Conservation (phyloP, 305 asterid species). For the Salvia sclarea region DNA sequence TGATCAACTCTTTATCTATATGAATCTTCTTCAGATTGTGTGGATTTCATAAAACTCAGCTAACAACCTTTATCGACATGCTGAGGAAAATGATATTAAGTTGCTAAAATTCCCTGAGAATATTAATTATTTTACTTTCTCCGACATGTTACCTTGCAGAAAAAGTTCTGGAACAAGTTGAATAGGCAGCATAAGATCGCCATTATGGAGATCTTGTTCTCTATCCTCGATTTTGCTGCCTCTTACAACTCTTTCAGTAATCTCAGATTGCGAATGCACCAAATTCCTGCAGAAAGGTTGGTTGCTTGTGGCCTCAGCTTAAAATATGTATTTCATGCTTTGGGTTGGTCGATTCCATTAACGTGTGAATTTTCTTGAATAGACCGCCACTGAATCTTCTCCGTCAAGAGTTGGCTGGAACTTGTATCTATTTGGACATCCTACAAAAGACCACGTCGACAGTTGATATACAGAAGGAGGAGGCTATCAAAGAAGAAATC, state of each 20-base stretch:
- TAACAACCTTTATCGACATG: neutral
- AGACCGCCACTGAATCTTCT: conserved; percentile 97
- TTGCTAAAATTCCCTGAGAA: conserved; percentile 32
- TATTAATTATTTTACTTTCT: conserved; percentile 12
- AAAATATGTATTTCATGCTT: conserved; percentile 21
- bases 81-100: conserved; percentile 25
- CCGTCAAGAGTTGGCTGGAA: conserved; percentile 97
- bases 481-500: conserved; percentile 55
- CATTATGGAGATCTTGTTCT: conserved; percentile 85
- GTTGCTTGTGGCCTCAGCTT: conserved; percentile 23
- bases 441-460: conserved; percentile 77
- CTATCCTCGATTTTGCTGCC: conserved; percentile 90
- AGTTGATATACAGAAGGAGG: conserved; percentile 41
- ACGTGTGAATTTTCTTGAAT: conserved; percentile 30
- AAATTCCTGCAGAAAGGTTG: conserved; percentile 84
- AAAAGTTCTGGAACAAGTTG: conserved; percentile 90
- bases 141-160: conserved; percentile 54
- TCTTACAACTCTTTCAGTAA: conserved; percentile 86
- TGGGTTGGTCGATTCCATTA: conserved; percentile 29
- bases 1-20: conserved; percentile 13
- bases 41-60: conserved; percentile 17
- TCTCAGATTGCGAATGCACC: conserved; percentile 87
- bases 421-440: conserved; percentile 87
- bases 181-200: conserved; percentile 70
- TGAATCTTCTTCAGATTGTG: conserved; percentile 6